A percentile compares a stretch with the other conserved stretches of the same genome.
phyloP scores from a whole-genome alignment of 257 asterid species.

The Solanum chilense region DNA sequence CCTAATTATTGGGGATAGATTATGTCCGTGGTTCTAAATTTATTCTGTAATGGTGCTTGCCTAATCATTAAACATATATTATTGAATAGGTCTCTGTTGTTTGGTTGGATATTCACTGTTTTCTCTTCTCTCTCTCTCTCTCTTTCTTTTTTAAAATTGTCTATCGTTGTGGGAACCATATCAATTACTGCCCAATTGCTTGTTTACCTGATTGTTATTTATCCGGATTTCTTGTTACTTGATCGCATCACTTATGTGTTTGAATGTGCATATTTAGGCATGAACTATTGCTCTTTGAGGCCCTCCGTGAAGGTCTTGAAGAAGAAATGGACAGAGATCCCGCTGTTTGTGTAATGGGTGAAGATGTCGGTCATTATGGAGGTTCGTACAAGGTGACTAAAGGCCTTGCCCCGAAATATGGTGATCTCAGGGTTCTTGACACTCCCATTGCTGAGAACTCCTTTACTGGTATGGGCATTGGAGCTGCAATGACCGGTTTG shows the following conservation, averaged over 20 bases:
- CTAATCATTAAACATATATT: neutral
- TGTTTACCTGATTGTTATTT: neutral
- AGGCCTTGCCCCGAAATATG: slow-evolving; percentile 59
- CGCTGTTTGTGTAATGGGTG: slow-evolving; percentile 65
- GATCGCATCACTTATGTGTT: neutral
- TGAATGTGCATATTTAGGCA: slow-evolving; percentile 33
- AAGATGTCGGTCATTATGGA: slow-evolving; percentile 85
- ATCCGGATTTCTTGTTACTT: neutral
- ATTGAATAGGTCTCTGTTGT: neutral
- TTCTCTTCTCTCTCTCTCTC: neutral
- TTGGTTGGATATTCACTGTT: neutral
- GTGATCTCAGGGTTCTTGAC: slow-evolving; percentile 81
- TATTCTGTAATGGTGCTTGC: neutral
- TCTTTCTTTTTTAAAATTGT: neutral
- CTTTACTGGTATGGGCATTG: slow-evolving; percentile 81
- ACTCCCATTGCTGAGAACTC: slow-evolving; percentile 86
- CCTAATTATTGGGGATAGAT: neutral
- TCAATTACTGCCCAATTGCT: neutral
- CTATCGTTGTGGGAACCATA: neutral
- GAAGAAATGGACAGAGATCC: slow-evolving; percentile 89
- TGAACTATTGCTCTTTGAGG: slow-evolving; percentile 78
- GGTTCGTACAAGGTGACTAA: slow-evolving; percentile 81
- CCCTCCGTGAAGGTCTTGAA: slow-evolving; percentile 76
- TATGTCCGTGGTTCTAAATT: neutral
- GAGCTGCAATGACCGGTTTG: slow-evolving; percentile 89